Evolutionary conservation across 2,329 filamentous ascomycete genomes (phyloP).

Genomic region (Uncinocarpus reesii): DNA sequence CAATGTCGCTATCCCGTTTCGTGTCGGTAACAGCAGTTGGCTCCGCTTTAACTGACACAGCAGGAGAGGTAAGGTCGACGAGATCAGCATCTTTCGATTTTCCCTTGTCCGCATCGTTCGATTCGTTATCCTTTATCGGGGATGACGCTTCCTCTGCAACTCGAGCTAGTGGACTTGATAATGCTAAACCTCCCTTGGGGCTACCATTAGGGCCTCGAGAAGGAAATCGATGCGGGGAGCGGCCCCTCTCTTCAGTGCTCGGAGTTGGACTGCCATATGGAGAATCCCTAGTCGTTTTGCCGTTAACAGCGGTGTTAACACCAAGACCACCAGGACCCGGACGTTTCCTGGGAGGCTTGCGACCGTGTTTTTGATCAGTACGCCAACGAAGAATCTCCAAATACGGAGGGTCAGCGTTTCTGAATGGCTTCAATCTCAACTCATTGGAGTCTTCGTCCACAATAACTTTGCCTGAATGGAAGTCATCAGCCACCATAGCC

Average conservation of each 20-base stretch:
- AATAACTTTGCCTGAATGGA: constrained; percentile 78
- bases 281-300: constrained; percentile 41
- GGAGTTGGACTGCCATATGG: constrained; percentile 42
- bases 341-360: constrained; percentile 44
- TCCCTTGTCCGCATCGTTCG: constrained; percentile 23
- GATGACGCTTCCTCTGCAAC: constrained; percentile 38
- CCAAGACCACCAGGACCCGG: constrained; percentile 39
- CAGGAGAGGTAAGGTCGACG: constrained; percentile 32
- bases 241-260: constrained; percentile 37
- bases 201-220: constrained; percentile 35
- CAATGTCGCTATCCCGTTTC: constrained; percentile 19
- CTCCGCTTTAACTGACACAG: constrained; percentile 23
- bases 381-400: constrained; percentile 93
- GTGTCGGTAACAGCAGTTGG: constrained; percentile 12
- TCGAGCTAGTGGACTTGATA: constrained; percentile 39
- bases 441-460: constrained; percentile 89
- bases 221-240: constrained; percentile 41
- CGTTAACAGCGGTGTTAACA: constrained; percentile 43
- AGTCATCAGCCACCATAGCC: constrained; percentile 77
- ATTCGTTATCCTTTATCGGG: constrained; percentile 28
- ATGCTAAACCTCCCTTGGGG: constrained; percentile 35
- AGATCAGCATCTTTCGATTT: constrained; percentile 24
- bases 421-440: constrained; percentile 87
- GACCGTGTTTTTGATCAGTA: constrained; percentile 86
- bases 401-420: constrained; percentile 85